Conservation (phyloP, 2,329 filamentous ascomycete species). For the Spiromastix sp. region DNA sequence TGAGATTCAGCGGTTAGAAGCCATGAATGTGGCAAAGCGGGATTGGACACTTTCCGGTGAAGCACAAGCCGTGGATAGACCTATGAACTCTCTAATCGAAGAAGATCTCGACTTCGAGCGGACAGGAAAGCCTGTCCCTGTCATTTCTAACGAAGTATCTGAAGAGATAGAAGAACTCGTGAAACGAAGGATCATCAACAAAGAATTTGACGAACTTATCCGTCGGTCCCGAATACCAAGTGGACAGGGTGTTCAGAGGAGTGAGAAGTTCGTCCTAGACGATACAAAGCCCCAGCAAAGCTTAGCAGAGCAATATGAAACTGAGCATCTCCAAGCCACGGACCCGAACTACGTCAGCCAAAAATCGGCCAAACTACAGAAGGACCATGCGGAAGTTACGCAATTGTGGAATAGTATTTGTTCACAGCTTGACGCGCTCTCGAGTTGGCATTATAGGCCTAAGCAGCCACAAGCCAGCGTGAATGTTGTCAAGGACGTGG, state of each 20-base stretch:
- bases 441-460: conserved; percentile 91
- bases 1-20: conserved; percentile 85
- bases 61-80: conserved; percentile 69
- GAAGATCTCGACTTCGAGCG: conserved; percentile 95
- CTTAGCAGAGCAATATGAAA: conserved; percentile 87
- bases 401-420: conserved; percentile 72
- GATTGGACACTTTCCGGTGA: conserved; percentile 88
- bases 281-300: conserved; percentile 81
- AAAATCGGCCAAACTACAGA: conserved; percentile 69
- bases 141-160: conserved; percentile 83
- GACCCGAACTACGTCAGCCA: conserved; percentile 75
- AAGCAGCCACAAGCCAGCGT: conserved; percentile 72
- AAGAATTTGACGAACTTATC: conserved; percentile 86
- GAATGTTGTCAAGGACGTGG: conserved; percentile 79
- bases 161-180: conserved; percentile 90
- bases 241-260: conserved; percentile 42
- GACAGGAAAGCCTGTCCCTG: conserved; percentile 84
- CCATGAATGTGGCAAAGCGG: conserved; percentile 77
- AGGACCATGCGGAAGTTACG: conserved; percentile 75
- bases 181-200: conserved; percentile 80
- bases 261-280: conserved; percentile 70
- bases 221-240: conserved; percentile 66
- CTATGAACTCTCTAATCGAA: conserved; percentile 84
- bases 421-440: conserved; percentile 74
- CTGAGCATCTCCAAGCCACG: conserved; percentile 69